A percentile compares a stretch with the other conserved stretches of the same genome.
phyloP scores from a whole-genome alignment of 2,329 filamentous ascomycete species.

The Colletotrichum endophyticum region DNA sequence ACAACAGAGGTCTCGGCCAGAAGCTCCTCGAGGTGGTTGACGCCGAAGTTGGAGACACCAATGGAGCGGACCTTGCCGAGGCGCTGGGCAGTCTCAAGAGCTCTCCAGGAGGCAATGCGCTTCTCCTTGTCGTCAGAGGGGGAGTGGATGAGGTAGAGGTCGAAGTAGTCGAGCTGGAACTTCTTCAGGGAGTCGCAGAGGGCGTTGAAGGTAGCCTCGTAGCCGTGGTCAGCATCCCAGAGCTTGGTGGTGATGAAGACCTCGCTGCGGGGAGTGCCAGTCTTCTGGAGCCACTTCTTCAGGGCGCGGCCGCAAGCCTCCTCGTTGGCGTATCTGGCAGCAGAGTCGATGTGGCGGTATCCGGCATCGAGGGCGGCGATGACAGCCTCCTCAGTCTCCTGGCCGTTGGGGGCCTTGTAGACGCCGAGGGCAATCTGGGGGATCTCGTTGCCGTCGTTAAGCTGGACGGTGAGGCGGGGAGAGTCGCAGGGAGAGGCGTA shows the following conservation, averaged over 20 bases:
- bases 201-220: slow-evolving; percentile 33
- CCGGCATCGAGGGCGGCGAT: slow-evolving; percentile 45
- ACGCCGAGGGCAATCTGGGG: slow-evolving; percentile 55
- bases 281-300: slow-evolving; percentile 25
- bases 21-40: slow-evolving; percentile 36
- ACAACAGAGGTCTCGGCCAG: slow-evolving; percentile 45
- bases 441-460: slow-evolving; percentile 40
- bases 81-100: slow-evolving; percentile 22
- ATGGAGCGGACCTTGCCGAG: slow-evolving; percentile 54
- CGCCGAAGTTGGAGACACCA: slow-evolving; percentile 38
- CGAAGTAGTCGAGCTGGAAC: slow-evolving; percentile 53
- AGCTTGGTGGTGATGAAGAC: slow-evolving; percentile 43
- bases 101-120: slow-evolving; percentile 54
- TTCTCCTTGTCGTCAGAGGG: slow-evolving; percentile 68
- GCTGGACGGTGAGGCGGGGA: slow-evolving; percentile 29
- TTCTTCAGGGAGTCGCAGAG: slow-evolving; percentile 49
- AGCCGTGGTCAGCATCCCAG: slow-evolving; percentile 38
- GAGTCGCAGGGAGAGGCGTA: slow-evolving; percentile 20
- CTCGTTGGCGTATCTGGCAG: slow-evolving; percentile 35
- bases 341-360: slow-evolving; percentile 59
- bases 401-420: slow-evolving; percentile 59
- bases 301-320: slow-evolving; percentile 60
- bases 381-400: slow-evolving; percentile 37
- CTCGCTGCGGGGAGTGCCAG: slow-evolving; percentile 35
- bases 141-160: slow-evolving; percentile 65